Percentiles rank a stretch among this genome's conserved stretches.
Conservation (phyloP, 495 filamentous ascomycete species). For the Penicillium desertorum region DNA sequence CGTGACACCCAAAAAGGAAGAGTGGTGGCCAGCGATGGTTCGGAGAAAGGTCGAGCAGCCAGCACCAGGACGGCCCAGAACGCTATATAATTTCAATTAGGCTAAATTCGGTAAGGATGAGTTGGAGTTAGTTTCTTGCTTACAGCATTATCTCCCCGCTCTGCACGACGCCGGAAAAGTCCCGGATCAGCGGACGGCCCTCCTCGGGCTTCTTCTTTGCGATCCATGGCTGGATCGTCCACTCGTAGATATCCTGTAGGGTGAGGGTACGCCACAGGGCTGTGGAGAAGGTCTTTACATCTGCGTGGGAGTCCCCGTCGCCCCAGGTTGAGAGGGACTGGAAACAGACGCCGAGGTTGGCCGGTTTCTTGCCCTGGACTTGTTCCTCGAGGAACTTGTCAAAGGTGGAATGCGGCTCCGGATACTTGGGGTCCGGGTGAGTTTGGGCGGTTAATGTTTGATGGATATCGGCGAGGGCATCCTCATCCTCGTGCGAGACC, state of each 20-base stretch:
- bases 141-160: conserved; percentile 73
- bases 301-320: conserved; percentile 30
- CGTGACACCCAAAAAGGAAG: conserved; percentile 72
- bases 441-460: conserved; percentile 32
- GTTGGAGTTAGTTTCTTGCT: conserved; percentile 11
- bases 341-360: conserved; percentile 39
- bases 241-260: conserved; percentile 40
- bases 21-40: conserved; percentile 74
- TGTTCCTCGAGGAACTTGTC: conserved; percentile 42
- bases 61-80: conserved; percentile 79
- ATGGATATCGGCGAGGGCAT: conserved; percentile 39
- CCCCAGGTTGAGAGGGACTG: conserved; percentile 42
- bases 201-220: conserved; percentile 30
- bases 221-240: conserved; percentile 40
- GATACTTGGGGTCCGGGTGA: conserved; percentile 20
- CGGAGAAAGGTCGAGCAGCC: conserved; percentile 90
- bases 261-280: conserved; percentile 41
- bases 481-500: conserved; percentile 35
- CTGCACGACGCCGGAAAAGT: conserved; percentile 66
- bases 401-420: conserved; percentile 40
- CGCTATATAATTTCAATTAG: conserved; percentile 32
- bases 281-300: conserved; percentile 36
- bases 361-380: conserved; percentile 33
- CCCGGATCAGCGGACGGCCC: conserved; percentile 42
- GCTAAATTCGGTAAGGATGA: background rate